These are phyloP conservation scores for Fraxinus albicans DNA, from an alignment of 305 asterid species.

Conservation along the genomic window DNA sequence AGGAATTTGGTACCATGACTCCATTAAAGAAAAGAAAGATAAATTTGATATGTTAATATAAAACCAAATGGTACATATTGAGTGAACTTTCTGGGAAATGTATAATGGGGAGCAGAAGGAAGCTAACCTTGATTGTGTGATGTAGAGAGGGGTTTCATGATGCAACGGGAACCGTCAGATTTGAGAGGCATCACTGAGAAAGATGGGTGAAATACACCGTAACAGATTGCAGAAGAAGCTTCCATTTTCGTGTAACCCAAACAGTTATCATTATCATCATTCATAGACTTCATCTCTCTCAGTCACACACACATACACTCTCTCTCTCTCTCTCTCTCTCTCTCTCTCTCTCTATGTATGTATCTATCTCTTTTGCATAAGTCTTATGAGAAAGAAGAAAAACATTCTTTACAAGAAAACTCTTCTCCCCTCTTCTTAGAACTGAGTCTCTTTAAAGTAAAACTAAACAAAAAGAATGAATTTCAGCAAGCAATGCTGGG, in stretches of 20 bases:
- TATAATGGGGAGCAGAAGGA: background rate
- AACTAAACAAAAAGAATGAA: slow-evolving; percentile 74
- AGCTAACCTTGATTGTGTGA: slow-evolving; percentile 41
- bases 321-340: slow-evolving; percentile 14
- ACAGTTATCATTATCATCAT: slow-evolving; percentile 55
- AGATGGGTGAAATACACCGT: slow-evolving; percentile 39
- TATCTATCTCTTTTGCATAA: background rate
- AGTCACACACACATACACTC: background rate
- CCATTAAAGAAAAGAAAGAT: background rate
- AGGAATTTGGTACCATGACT: slow-evolving; percentile 41
- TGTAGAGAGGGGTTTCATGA: slow-evolving; percentile 54
- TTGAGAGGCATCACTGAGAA: slow-evolving; percentile 61
- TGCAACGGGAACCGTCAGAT: slow-evolving; percentile 70
- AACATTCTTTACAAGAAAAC: slow-evolving; percentile 1
- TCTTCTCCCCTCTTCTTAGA: background rate
- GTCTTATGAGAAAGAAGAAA: background rate
- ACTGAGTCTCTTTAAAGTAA: slow-evolving; percentile 27
- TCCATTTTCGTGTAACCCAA: slow-evolving; percentile 71
- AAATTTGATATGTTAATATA: background rate
- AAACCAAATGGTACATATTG: background rate
- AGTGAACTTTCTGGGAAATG: background rate
- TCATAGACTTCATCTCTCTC: slow-evolving; percentile 44
- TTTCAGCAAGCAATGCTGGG: slow-evolving; percentile 61
- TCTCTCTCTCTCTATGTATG: slow-evolving; percentile 5
- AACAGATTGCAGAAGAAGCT: slow-evolving; percentile 29